Evolutionary conservation across 31 red algal genomes (phyloP).

Genomic region (Bonnemaisonia californica): DNA sequence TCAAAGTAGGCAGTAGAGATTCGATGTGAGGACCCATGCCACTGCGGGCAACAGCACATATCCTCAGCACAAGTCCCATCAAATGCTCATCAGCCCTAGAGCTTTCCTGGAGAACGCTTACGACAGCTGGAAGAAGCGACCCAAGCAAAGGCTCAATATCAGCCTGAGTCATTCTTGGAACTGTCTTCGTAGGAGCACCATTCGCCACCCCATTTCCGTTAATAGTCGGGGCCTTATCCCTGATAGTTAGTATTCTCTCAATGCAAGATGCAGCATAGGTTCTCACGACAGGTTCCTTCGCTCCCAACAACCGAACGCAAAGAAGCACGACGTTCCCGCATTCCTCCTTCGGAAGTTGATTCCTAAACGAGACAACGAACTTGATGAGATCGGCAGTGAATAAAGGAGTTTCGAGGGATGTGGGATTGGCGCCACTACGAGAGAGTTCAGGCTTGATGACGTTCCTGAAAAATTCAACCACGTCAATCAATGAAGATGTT

Average conservation of each 20-base stretch:
- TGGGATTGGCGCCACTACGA: conserved; percentile 34
- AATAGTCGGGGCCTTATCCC: conserved; percentile 15
- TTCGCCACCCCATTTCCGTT: conserved; percentile 38
- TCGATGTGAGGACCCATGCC: conserved; percentile 52
- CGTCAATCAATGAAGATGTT: conserved; percentile 78
- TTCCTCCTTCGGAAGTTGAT: conserved; percentile 75
- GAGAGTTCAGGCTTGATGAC: conserved; percentile 76
- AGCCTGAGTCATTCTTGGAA: conserved; percentile 52
- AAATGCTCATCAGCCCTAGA: conserved; percentile 78
- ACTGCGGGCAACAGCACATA: conserved; percentile 60
- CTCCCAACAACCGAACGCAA: conserved; percentile 48
- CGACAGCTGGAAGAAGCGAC: conserved; percentile 59
- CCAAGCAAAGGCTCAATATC: conserved; percentile 65
- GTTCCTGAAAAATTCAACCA: conserved; percentile 80
- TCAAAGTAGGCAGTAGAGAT: conserved; percentile 47
- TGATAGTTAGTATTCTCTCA: conserved; percentile 77
- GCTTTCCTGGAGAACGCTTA: conserved; percentile 31
- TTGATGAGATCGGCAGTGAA: conserved; percentile 93
- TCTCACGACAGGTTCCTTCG: conserved; percentile 66
- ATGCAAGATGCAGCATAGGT: conserved; percentile 88
- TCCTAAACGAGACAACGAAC: conserved; percentile 89
- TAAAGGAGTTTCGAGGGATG: conserved; percentile 63
- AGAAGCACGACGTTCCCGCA: conserved; percentile 32
- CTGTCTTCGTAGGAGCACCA: not conserved
- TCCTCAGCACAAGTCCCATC: conserved; percentile 74